Conservation (phyloP, 768 basidiomycete genomes). For the Leccinum fibrillosum region DNA sequence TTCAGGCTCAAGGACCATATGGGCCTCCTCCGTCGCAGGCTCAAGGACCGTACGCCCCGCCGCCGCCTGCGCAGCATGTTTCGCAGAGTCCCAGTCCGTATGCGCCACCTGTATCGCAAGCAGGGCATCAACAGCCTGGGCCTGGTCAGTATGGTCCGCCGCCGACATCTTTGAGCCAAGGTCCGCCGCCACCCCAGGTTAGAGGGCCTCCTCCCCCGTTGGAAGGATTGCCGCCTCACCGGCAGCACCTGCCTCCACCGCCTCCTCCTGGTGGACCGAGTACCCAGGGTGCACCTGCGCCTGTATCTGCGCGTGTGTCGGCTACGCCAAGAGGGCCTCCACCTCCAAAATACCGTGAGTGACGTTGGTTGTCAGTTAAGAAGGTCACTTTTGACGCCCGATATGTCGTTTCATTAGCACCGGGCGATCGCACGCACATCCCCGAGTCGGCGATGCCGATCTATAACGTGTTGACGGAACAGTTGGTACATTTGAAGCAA, state of each 20-base stretch:
- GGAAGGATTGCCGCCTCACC: slow-evolving; percentile 23
- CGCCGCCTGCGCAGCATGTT: slow-evolving; percentile 8
- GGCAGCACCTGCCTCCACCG: slow-evolving; percentile 21
- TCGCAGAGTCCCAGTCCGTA: slow-evolving; percentile 11
- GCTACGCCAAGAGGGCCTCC: slow-evolving; percentile 39
- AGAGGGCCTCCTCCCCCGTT: slow-evolving; percentile 28
- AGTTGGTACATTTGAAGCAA: slow-evolving; percentile 67
- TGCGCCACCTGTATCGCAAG: slow-evolving; percentile 16
- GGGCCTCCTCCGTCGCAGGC: slow-evolving; percentile 30
- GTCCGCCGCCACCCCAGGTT: slow-evolving; percentile 30
- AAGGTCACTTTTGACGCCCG: not conserved
- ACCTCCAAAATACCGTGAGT: slow-evolving; percentile 61
- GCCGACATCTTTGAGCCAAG: slow-evolving; percentile 20
- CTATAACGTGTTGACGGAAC: slow-evolving; percentile 60
- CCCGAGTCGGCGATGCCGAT: slow-evolving; percentile 65
- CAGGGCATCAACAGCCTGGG: slow-evolving; percentile 2
- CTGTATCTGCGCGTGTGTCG: slow-evolving; percentile 28
- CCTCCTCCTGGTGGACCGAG: slow-evolving; percentile 30
- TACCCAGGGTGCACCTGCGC: slow-evolving; percentile 17
- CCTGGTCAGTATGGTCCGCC: slow-evolving; percentile 30
- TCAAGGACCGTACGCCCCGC: slow-evolving; percentile 13
- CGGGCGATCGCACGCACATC: slow-evolving; percentile 92
- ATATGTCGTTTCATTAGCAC: slow-evolving; percentile 44
- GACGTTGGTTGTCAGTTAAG: not conserved
- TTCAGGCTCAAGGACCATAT: slow-evolving; percentile 8